phyloP scores from a whole-genome alignment of 1,139 yeast genomes.

The Kluyveromyces sp. region DNA sequence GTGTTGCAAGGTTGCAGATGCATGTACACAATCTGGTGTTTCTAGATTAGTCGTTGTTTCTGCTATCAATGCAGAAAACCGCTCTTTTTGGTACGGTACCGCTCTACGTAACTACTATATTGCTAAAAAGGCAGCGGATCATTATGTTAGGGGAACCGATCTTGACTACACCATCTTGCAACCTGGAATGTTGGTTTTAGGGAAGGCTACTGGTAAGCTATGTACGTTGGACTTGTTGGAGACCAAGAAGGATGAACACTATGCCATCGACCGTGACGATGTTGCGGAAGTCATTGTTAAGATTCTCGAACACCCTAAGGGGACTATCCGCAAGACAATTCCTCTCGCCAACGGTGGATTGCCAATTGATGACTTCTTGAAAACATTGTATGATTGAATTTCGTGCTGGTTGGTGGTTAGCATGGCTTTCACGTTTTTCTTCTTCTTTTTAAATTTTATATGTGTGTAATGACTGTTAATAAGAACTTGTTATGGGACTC shows the following conservation, averaged over 20 bases:
- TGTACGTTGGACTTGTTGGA: conserved; percentile 12
- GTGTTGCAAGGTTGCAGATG: conserved; percentile 52
- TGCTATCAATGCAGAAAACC: conserved; percentile 46
- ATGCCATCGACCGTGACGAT: conserved; percentile 23
- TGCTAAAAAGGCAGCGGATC: conserved; percentile 51
- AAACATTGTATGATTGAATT: conserved; percentile 8
- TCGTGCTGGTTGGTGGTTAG: neutral
- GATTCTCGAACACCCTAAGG: conserved; percentile 21
- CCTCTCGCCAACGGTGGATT: conserved; percentile 31
- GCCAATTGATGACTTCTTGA: conserved; percentile 24
- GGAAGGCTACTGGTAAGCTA: conserved; percentile 36
- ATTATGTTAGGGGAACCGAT: conserved; percentile 34
- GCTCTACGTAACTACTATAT: conserved; percentile 37
- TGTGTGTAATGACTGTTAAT: neutral
- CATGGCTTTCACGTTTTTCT: neutral
- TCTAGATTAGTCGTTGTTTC: conserved; percentile 48
- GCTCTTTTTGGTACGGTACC: conserved; percentile 36
- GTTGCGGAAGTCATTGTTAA: conserved; percentile 23
- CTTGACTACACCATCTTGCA: conserved; percentile 48
- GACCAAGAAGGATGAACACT: conserved; percentile 8
- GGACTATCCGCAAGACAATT: conserved; percentile 27
- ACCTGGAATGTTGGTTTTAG: conserved; percentile 41
- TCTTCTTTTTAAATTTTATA: neutral
- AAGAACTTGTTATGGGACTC: neutral
- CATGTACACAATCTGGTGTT: conserved; percentile 40